These are phyloP conservation scores for Curvularia spicifera DNA, from an alignment of 2,329 filamentous ascomycete species.

Conservation along the genomic window DNA sequence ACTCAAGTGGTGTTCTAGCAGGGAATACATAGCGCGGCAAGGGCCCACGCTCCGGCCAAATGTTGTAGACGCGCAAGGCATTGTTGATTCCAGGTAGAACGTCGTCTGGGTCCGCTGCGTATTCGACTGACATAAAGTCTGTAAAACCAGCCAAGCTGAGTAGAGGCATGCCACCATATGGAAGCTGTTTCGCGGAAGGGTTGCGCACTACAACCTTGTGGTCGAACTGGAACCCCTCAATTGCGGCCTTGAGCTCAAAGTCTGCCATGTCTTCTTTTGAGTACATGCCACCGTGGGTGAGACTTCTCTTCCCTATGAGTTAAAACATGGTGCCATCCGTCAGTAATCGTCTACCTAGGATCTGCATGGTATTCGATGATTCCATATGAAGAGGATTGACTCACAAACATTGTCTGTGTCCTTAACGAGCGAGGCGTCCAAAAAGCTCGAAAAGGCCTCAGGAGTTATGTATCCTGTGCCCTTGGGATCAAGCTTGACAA, in stretches of 20 bases:
- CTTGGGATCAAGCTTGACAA: slow-evolving; percentile 1
- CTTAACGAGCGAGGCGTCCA: background rate
- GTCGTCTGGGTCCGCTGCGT: slow-evolving; percentile 1
- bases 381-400: background rate
- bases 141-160: slow-evolving; percentile 5
- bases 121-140: slow-evolving; percentile 5
- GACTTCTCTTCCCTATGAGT: slow-evolving; percentile 5
- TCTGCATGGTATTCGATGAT: background rate
- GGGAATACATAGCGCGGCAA: slow-evolving; percentile 4
- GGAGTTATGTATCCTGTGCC: slow-evolving; percentile 6
- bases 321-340: background rate
- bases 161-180: slow-evolving; percentile 7
- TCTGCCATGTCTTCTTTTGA: slow-evolving; percentile 8
- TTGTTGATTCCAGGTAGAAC: slow-evolving; percentile 4
- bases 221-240: slow-evolving; percentile 8
- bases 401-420: slow-evolving; percentile 3
- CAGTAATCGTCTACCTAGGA: background rate
- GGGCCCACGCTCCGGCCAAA: slow-evolving; percentile 7
- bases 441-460: slow-evolving; percentile 3
- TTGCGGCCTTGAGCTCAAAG: slow-evolving; percentile 5
- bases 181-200: background rate
- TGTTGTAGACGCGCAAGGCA: slow-evolving; percentile 2
- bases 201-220: slow-evolving; percentile 7
- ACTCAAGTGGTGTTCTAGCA: background rate
- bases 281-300: slow-evolving; percentile 1